phyloP scores from a whole-genome alignment of 2,329 filamentous ascomycete genomes.

The Fusarium piperis region DNA sequence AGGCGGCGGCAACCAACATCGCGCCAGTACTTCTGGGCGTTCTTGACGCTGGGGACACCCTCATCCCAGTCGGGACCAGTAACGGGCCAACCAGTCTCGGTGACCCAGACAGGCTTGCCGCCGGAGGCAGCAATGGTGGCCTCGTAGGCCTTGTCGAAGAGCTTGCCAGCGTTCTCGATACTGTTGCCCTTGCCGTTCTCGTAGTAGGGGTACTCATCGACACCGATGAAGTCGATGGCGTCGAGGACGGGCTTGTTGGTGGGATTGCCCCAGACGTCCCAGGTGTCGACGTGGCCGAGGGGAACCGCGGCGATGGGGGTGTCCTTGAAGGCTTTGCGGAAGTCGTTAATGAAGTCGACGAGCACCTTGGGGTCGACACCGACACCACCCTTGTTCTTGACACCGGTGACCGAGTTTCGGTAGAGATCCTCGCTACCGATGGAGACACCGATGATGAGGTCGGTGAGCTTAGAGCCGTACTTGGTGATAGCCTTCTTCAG shows the following conservation, averaged over 20 bases:
- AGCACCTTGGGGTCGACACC: constrained; percentile 69
- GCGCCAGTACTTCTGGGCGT: constrained; percentile 72
- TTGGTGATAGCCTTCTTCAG: constrained; percentile 64
- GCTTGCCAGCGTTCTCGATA: constrained; percentile 63
- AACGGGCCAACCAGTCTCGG: constrained; percentile 74
- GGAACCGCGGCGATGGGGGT: constrained; percentile 57
- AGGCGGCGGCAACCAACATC: constrained; percentile 68
- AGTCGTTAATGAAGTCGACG: constrained; percentile 73
- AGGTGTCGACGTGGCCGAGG: constrained; percentile 75
- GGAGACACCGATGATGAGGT: constrained; percentile 71
- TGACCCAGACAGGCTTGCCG: constrained; percentile 68
- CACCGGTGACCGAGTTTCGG: constrained; percentile 68
- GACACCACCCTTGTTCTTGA: constrained; percentile 68
- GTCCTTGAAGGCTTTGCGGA: constrained; percentile 65
- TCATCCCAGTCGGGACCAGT: constrained; percentile 62
- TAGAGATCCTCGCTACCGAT: constrained; percentile 76
- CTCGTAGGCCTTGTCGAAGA: constrained; percentile 63
- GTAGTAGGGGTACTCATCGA: constrained; percentile 75
- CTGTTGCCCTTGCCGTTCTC: constrained; percentile 64
- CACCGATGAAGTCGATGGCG: constrained; percentile 71
- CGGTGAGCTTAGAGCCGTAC: constrained; percentile 61
- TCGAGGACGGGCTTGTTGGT: constrained; percentile 69
- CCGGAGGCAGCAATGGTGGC: constrained; percentile 56
- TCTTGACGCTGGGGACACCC: constrained; percentile 64
- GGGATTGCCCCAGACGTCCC: constrained; percentile 69